Base-by-base conservation (phyloP, 2,329 filamentous ascomycete species). In the Ophiostoma tasmaniense region DNA sequence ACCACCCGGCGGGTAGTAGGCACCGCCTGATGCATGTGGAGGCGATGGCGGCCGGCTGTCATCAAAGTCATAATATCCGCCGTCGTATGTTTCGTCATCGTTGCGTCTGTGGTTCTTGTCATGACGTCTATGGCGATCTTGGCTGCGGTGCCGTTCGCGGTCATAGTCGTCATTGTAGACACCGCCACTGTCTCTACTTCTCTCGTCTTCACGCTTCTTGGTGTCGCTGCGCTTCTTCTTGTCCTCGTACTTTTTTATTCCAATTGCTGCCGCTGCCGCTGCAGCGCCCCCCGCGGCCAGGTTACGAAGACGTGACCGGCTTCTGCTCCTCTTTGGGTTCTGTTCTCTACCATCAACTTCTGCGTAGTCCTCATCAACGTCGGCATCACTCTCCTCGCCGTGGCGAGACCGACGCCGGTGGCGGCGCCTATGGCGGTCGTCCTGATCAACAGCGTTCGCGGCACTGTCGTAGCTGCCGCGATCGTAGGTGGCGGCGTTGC, bases 201-300 rank as follows among this genome's bases (percentile, higher is more conserved):
- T 77, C 77, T 71, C 75, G 71, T 75, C 75, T 70, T 75, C 75
- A 66, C 71, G 83, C 71, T 79, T 81, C 73, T 76, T 78, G 22
- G 55, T 17, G 2, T 61, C 55, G 55, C 35, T 33, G 0, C 61
- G 35, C 68, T 84, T 80, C 75, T 80, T 77, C 68, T 76, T 78
- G 74, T 86, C 82, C 70, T 83, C 81, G 71, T 83, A 86, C 74
- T 87, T 85, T 75, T 88, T 88, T 69, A 89, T 81, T 0, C 87
- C 86, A 69, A 89, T 82, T 5, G 86, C 87, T 0, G 87, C 85
- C 5, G 87, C 87, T 8, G 85, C 86, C 2, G 83, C 83, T 5
- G 81, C 83, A n/a, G 82, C 79, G 5, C 82, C 83, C 0, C 83
- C 86, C 3, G 82, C 81, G 20, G 86, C 85, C 73, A 87, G 78